These are phyloP conservation scores for Chiua sp. DNA, from an alignment of 1,284 basidiomycete species.

Conservation along the genomic window DNA sequence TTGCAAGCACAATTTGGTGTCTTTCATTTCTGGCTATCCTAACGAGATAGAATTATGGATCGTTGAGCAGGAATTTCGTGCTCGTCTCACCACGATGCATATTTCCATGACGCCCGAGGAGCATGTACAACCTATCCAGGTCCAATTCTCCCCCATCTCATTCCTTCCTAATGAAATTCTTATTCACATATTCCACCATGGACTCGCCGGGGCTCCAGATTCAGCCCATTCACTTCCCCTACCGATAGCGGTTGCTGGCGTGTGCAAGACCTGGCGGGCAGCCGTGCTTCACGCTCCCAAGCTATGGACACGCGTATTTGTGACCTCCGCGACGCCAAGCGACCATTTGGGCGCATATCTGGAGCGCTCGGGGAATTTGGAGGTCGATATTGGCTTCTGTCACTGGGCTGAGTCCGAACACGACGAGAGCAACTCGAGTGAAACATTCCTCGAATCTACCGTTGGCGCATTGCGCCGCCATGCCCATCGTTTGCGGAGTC, in stretches of 20 bases:
- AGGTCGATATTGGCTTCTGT: slow-evolving; percentile 16
- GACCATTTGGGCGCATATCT: slow-evolving; percentile 6
- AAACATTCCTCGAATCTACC: slow-evolving; percentile 8
- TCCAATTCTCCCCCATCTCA: slow-evolving; percentile 20
- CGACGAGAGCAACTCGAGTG: neutral
- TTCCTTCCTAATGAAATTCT: slow-evolving; percentile 25
- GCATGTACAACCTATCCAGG: neutral
- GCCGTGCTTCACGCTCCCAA: slow-evolving; percentile 9
- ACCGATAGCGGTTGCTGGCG: slow-evolving; percentile 8
- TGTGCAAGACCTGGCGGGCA: slow-evolving; percentile 22
- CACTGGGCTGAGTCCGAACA: slow-evolving; percentile 11
- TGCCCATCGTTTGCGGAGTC: slow-evolving; percentile 12
- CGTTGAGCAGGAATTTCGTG: neutral
- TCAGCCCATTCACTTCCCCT: slow-evolving; percentile 5
- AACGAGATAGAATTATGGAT: neutral
- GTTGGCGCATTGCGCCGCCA: slow-evolving; percentile 5
- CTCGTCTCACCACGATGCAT: neutral
- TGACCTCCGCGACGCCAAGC: slow-evolving; percentile 19
- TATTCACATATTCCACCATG: slow-evolving; percentile 17
- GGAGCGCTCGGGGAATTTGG: slow-evolving; percentile 14
- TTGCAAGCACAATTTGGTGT: neutral
- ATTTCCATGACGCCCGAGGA: neutral
- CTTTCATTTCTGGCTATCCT: neutral
- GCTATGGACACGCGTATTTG: slow-evolving; percentile 23
- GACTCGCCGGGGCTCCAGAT: slow-evolving; percentile 4